Conservation (phyloP, 2,329 filamentous ascomycete genomes). For the Sclerotinia sclerotiorum region DNA sequence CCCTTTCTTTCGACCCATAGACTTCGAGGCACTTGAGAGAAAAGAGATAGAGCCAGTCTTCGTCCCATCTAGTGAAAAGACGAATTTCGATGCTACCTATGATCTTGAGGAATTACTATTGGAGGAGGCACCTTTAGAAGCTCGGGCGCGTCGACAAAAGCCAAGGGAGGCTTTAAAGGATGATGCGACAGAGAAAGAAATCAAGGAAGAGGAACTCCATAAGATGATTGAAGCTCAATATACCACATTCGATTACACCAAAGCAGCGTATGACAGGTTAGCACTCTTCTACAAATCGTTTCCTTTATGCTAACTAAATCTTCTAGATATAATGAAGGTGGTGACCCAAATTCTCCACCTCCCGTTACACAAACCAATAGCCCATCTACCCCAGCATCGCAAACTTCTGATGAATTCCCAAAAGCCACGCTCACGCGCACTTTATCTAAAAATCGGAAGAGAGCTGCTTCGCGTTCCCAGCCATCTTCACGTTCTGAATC, state of each 20-base stretch:
- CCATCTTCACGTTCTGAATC: slow-evolving; percentile 35
- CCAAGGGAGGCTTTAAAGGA: slow-evolving; percentile 88
- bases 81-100: slow-evolving; percentile 98
- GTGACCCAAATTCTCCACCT: slow-evolving; percentile 35
- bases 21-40: slow-evolving; percentile 79
- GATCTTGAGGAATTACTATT: slow-evolving; percentile 90
- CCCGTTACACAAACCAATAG: slow-evolving; percentile 28
- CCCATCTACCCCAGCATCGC: slow-evolving; percentile 23
- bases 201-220: slow-evolving; percentile 90
- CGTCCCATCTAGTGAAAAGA: slow-evolving; percentile 92
- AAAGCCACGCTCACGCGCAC: slow-evolving; percentile 19
- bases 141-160: slow-evolving; percentile 87
- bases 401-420: slow-evolving; percentile 22
- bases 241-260: slow-evolving; percentile 91
- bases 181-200: slow-evolving; percentile 92
- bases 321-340: slow-evolving; percentile 40
- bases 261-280: slow-evolving; percentile 74
- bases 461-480: slow-evolving; percentile 33
- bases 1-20: slow-evolving; percentile 82
- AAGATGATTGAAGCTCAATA: slow-evolving; percentile 93
- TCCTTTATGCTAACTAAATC: slow-evolving; percentile 27
- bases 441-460: slow-evolving; percentile 9
- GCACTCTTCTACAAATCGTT: slow-evolving; percentile 35
- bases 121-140: slow-evolving; percentile 93
- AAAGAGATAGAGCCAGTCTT: slow-evolving; percentile 93